A percentile compares a stretch with the other conserved stretches of the same genome.
phyloP scores from a whole-genome alignment of 345 rosid species.

The Draba incana region DNA sequence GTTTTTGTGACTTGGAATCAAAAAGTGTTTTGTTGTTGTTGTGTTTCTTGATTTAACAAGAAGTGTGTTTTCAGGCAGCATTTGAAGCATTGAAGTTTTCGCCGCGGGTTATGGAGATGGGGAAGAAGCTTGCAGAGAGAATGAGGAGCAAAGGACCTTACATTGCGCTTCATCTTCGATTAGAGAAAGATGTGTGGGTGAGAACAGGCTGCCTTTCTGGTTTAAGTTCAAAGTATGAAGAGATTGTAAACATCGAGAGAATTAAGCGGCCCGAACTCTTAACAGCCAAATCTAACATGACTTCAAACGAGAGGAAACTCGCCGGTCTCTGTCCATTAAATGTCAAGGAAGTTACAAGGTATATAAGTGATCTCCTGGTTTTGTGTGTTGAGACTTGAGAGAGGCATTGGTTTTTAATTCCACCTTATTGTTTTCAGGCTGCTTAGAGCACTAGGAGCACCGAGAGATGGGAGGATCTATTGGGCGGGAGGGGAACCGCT shows the following conservation, averaged over 20 bases:
- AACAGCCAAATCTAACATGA: conserved; percentile 84
- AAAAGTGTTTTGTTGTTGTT: not conserved
- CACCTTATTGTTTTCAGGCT: conserved; percentile 49
- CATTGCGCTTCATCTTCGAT: conserved; percentile 81
- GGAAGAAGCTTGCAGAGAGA: conserved; percentile 77
- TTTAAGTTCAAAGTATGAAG: conserved; percentile 69
- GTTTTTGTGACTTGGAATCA: conserved; percentile 32
- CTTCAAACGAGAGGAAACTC: conserved; percentile 73
- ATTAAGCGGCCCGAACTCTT: conserved; percentile 84
- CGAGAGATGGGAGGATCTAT: conserved; percentile 64
- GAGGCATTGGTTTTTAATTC: not conserved
- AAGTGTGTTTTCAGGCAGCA: conserved; percentile 61
- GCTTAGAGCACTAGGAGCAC: conserved; percentile 94
- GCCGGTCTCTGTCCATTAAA: conserved; percentile 94
- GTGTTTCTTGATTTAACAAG: not conserved
- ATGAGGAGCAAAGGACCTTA: conserved; percentile 88
- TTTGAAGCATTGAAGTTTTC: conserved; percentile 82
- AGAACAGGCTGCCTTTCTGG: conserved; percentile 97
- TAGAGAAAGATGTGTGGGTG: conserved; percentile 98
- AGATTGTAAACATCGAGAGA: conserved; percentile 69
- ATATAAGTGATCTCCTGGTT: not conserved
- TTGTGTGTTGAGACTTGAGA: not conserved
- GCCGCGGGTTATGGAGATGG: conserved; percentile 67
- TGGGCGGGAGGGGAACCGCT: conserved; percentile 98
- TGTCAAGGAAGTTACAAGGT: conserved; percentile 90